A percentile compares a stretch with the other conserved stretches of the same genome.
These are phyloP conservation scores for Trichoderma gamsii DNA, from an alignment of 495 filamentous ascomycete genomes.

Conservation along the genomic window DNA sequence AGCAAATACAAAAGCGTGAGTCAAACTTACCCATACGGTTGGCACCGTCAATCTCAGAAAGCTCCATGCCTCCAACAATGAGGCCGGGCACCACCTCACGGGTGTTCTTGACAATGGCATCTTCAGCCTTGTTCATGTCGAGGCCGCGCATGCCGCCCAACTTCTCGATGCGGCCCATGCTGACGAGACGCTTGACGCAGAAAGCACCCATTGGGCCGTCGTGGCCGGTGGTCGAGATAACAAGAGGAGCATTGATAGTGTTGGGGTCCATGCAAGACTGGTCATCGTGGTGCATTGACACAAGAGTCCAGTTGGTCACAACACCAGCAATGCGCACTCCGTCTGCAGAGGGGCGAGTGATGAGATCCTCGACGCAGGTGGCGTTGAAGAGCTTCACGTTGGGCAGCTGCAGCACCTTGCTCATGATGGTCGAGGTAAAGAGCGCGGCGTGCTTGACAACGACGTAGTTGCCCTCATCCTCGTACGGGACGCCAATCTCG, in stretches of 20 bases:
- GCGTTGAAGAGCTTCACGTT: slow-evolving; percentile 97
- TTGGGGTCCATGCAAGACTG: slow-evolving; percentile 94
- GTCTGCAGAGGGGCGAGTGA: slow-evolving; percentile 55
- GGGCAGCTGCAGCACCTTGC: slow-evolving; percentile 70
- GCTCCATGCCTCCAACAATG: slow-evolving; percentile 90
- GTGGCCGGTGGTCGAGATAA: slow-evolving; percentile 84
- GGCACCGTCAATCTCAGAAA: slow-evolving; percentile 82
- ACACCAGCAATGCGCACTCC: slow-evolving; percentile 74
- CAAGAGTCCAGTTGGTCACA: slow-evolving; percentile 91
- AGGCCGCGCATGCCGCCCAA: slow-evolving; percentile 86
- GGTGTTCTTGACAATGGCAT: slow-evolving; percentile 85
- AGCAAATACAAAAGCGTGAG: neutral
- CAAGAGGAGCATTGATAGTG: slow-evolving; percentile 83
- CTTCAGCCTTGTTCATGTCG: slow-evolving; percentile 84
- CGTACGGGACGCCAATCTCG: slow-evolving; percentile 77
- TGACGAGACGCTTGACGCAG: slow-evolving; percentile 74
- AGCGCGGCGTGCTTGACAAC: slow-evolving; percentile 90
- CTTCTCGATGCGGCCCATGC: slow-evolving; percentile 73
- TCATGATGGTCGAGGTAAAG: slow-evolving; percentile 80
- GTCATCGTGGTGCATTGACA: slow-evolving; percentile 84
- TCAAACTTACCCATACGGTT: slow-evolving; percentile 64
- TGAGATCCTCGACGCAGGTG: slow-evolving; percentile 82
- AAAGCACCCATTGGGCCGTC: slow-evolving; percentile 90
- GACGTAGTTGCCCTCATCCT: slow-evolving; percentile 79
- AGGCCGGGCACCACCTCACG: slow-evolving; percentile 80